Percentiles rank a stretch among this genome's conserved stretches.
These are phyloP conservation scores for Solanum lycopersicoides DNA, from an alignment of 257 asterid genomes.

Conservation along the genomic window DNA sequence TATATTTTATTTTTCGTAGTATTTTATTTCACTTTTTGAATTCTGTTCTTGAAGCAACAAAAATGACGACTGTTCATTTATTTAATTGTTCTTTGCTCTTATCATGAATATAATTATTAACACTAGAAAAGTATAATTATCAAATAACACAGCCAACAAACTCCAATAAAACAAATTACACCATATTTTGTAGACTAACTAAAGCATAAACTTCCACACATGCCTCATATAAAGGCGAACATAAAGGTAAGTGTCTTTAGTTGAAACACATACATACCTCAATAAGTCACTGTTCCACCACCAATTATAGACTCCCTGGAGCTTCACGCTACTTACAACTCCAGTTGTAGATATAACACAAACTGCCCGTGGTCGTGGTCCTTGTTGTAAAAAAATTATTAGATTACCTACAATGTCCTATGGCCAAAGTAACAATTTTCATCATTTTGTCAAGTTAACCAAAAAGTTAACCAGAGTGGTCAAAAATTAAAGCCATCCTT, in stretches of 20 bases:
- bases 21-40: too few relatives aligned
- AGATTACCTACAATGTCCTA: not conserved
- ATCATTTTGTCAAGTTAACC: not conserved
- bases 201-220: not conserved
- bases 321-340: not conserved
- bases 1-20: too few relatives aligned
- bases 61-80: too few relatives aligned
- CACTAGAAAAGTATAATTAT: not conserved
- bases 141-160: not conserved
- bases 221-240: not conserved
- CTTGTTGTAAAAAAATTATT: too few relatives aligned
- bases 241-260: not conserved
- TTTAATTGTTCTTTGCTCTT: too few relatives aligned
- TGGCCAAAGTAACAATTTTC: not conserved
- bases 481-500: not conserved
- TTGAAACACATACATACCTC: constrained; percentile 44
- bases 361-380: not conserved
- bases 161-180: not conserved
- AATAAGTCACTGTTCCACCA: constrained; percentile 69
- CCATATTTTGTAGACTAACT: not conserved
- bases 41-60: too few relatives aligned
- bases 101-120: too few relatives aligned
- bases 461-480: not conserved
- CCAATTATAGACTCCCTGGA: constrained; percentile 32
- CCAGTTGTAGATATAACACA: not conserved